phyloP scores from a whole-genome alignment of 192 early-diverging fungal genomes.

The Pilaira anomala region DNA sequence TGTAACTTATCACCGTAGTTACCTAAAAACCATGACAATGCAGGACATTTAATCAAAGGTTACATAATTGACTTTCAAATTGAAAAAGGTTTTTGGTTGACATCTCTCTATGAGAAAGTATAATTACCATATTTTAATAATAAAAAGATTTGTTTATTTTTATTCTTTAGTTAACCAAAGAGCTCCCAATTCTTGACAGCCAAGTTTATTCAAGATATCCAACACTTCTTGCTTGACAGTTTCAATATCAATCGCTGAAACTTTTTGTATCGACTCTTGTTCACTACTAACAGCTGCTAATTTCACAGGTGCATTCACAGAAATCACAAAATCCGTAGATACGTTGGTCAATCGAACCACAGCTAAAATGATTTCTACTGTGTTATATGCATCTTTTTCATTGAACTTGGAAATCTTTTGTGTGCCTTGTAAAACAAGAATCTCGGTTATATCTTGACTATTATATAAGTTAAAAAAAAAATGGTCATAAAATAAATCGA shows the following conservation, averaged over 20 bases:
- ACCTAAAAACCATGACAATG: no score
- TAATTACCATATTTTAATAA: no score
- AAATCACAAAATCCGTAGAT: slow-evolving; percentile 72
- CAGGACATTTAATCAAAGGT: no score
- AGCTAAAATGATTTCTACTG: slow-evolving; percentile 65
- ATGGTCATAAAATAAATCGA: not conserved
- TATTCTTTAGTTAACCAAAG: not conserved
- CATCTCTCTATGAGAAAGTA: no score
- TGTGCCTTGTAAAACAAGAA: slow-evolving; percentile 56
- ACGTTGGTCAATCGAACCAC: slow-evolving; percentile 67
- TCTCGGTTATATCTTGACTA: slow-evolving; percentile 21
- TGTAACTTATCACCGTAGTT: no score
- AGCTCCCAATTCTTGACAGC: slow-evolving; percentile 2
- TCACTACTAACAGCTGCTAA: slow-evolving; percentile 51
- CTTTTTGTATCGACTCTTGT: slow-evolving; percentile 21
- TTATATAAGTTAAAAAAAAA: not conserved
- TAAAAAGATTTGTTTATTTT: no score
- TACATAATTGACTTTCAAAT: no score
- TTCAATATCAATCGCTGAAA: slow-evolving; percentile 26
- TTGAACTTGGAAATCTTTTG: slow-evolving; percentile 82
- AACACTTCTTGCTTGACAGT: slow-evolving; percentile 45
- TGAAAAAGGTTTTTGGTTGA: no score
- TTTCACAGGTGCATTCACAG: slow-evolving; percentile 66
- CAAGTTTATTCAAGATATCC: slow-evolving; percentile 30
- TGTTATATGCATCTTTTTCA: slow-evolving; percentile 58